phyloP scores from a whole-genome alignment of 768 basidiomycete species.

The Psilocybe tampanensis region DNA sequence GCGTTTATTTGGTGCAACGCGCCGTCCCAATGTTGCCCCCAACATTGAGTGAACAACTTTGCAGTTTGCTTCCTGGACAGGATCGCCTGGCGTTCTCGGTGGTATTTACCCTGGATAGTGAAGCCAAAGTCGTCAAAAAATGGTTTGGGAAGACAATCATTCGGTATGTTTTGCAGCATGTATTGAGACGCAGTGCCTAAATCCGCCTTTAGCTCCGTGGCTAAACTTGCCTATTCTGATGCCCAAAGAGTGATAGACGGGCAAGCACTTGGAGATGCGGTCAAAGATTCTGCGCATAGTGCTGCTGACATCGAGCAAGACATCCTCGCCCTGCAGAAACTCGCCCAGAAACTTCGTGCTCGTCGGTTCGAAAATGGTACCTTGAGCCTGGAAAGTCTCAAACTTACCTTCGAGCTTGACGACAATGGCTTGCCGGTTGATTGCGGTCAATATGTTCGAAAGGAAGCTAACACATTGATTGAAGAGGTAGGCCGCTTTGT shows the following conservation, averaged over 20 bases:
- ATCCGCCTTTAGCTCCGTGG: slow-evolving; percentile 65
- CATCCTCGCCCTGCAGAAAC: slow-evolving; percentile 63
- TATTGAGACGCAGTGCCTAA: background rate
- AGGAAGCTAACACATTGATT: slow-evolving; percentile 78
- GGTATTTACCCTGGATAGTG: slow-evolving; percentile 81
- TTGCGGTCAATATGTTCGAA: slow-evolving; percentile 64
- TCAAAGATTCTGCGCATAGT: slow-evolving; percentile 59
- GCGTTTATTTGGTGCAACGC: slow-evolving; percentile 95
- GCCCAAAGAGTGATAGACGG: slow-evolving; percentile 86
- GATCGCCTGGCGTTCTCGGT: slow-evolving; percentile 93
- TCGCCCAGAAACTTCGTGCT: slow-evolving; percentile 73
- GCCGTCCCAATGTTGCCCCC: slow-evolving; percentile 98
- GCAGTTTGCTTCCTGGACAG: slow-evolving; percentile 85
- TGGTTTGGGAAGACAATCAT: slow-evolving; percentile 95
- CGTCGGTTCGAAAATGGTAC: slow-evolving; percentile 83
- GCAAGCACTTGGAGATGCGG: slow-evolving; percentile 51
- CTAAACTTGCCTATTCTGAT: slow-evolving; percentile 81
- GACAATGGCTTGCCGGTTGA: slow-evolving; percentile 80
- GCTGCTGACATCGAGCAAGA: slow-evolving; percentile 71
- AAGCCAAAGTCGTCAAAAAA: slow-evolving; percentile 82
- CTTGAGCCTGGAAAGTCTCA: slow-evolving; percentile 67
- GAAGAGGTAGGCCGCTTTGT: slow-evolving; percentile 70
- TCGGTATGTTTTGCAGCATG: slow-evolving; percentile 52
- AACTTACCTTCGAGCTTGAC: slow-evolving; percentile 79
- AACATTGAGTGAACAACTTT: slow-evolving; percentile 88